Evolutionary conservation across 768 basidiomycete species (phyloP).

Genomic region (Suillus spraguei): DNA sequence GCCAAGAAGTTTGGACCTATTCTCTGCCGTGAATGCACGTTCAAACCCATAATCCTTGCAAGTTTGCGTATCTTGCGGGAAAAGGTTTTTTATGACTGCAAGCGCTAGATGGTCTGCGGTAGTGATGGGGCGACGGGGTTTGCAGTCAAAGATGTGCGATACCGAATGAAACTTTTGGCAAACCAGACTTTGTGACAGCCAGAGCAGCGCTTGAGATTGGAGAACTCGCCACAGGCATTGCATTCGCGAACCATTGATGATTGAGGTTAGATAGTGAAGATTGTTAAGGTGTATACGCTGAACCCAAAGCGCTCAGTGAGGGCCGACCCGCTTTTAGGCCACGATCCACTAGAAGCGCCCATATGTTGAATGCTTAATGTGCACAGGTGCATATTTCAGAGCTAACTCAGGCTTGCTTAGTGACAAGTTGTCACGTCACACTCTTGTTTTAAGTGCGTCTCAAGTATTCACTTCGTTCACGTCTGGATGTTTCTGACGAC

Average conservation of each 20-base stretch:
- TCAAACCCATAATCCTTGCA: conserved; percentile 39
- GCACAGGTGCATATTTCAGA: too few species aligned
- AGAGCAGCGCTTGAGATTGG: neutral
- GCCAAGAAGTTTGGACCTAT: conserved; percentile 29
- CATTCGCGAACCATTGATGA: neutral
- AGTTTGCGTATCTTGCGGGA: conserved; percentile 37
- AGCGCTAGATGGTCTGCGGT: conserved; percentile 28
- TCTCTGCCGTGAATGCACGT: conserved; percentile 19
- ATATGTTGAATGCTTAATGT: too few species aligned
- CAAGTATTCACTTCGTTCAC: too few species aligned
- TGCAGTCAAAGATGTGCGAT: neutral
- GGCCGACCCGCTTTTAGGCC: too few species aligned
- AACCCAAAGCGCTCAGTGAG: too few species aligned
- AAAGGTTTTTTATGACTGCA: conserved; percentile 22
- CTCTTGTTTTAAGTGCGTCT: too few species aligned
- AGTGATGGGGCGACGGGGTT: neutral
- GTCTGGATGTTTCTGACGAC: too few species aligned
- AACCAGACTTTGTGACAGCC: neutral
- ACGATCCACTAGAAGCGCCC: neutral
- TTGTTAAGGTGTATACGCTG: neutral
- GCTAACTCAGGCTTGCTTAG: too few species aligned
- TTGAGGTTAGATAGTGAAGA: neutral
- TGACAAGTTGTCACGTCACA: too few species aligned
- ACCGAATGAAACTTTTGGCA: neutral
- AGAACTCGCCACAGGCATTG: neutral